Evolutionary conservation across 1,139 yeast species (phyloP), one percentile per base, ranked within the genome.

Genomic region (Yamadazyma dendronema): DNA sequence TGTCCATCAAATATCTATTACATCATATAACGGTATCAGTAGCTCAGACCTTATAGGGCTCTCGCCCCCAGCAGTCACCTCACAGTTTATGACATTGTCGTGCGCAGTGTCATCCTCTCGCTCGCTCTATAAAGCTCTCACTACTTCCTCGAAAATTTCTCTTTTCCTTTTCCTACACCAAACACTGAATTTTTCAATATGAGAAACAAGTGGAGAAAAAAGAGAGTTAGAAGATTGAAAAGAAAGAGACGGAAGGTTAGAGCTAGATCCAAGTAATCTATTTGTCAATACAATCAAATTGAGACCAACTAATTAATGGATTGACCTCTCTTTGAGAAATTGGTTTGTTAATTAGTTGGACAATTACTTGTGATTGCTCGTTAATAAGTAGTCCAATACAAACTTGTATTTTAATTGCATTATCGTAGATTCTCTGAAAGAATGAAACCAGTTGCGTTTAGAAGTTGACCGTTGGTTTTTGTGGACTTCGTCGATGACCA

Each of bases 161-260:
- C 37, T 40, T 38, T 40, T 36, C 40, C 35, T 37, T 35, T 24
- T 29, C 12, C 16, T 28, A 36, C 24, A 43, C 31, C 27, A 25
- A 33, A 39, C 22, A 19, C 22, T n/a, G 5, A 24, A 11, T 47
- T 43, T 44, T 47, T 66, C 63, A 69, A 55, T 50, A 84, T 84
- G 95, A 84, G 95, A 82, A 79, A 81, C 76, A 84, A 84, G 83
- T 87, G 96, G 97, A 88, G 96, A 87, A 89, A 89, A 85, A 89
- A 89, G 95, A 88, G 97, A 88, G 95, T 84, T 77, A 88, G 97
- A 87, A 87, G 96, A 87, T 87, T 89, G 71, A 89, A 89, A 85
- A 86, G 96, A 84, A 89, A 89, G 95, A 85, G 97, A 84, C 95
- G 97, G 95, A 88, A 88, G 95, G 96, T 89, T 65, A 86, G 97